Base-by-base conservation (phyloP, 495 filamentous ascomycete genomes). In the Chlorociboria aeruginascens region DNA sequence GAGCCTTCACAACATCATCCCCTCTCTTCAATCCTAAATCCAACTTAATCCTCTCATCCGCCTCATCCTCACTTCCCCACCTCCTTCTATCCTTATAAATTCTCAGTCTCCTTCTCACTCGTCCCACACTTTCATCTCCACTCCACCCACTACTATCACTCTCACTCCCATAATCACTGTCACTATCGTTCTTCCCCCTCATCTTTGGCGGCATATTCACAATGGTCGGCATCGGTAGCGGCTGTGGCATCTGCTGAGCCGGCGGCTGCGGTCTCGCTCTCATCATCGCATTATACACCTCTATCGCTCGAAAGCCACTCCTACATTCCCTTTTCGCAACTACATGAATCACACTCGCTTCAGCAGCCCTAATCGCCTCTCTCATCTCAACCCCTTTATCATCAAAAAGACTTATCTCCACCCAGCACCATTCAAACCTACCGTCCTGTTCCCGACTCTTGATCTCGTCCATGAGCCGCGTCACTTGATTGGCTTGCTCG, bases 401-500 rank as follows among this genome's bases (percentile, higher is more conserved):
- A 16, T 40, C 41, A 17, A 40, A 48, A 3, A 48, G 42, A n/a
- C 38, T 44, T 7, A 56, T 32, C n/a, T 45, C 54, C 16, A 36
- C 54, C 45, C 45, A 50, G 28, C 11, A 45, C 54, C 54, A 56
- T 14, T 56, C 54, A 31, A 56, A 56, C 8, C 54, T 14, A 3
- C 9, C 6, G 31, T 56, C 54, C 11, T 43, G n/a, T 13, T 56
- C 54, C 0, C 6, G 14, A 10, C 11, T 7, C 14, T 45, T 49
- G 3, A 56, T 13, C 16, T 52, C 50, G 17, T 52, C 49, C 28
- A 56, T 45, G 6, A 56, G 28, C 11, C 46, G 49, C 3, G 41
- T 43, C 1, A 56, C 46, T 44, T 56, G 54, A 10, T 25, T 20
- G 33, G n/a, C 40, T 40, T 56, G 54, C 9, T 52, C 40, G 6